These are phyloP conservation scores for Santalum album DNA, from an alignment of 164 flowering plant genomes.

Conservation along the genomic window DNA sequence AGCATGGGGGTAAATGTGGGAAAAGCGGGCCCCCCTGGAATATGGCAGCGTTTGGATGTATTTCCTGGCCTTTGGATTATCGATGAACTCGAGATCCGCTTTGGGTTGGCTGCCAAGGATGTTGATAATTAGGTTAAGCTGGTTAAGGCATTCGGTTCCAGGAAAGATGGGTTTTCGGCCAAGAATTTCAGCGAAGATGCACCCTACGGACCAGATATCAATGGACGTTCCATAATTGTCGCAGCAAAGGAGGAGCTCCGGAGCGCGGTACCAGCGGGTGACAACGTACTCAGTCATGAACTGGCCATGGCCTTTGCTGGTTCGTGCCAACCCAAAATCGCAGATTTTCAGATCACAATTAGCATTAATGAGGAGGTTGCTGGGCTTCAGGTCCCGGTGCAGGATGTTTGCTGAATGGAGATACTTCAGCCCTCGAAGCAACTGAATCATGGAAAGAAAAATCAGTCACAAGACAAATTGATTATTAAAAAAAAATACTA, in stretches of 20 bases:
- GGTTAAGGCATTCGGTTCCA: conserved; percentile 22
- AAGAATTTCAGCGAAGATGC: conserved; percentile 25
- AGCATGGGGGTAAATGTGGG: conserved; percentile 16
- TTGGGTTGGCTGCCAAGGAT: conserved; percentile 18
- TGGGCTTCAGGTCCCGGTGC: conserved; percentile 8
- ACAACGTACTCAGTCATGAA: conserved; percentile 20
- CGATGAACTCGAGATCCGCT: conserved; percentile 16
- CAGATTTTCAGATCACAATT: conserved; percentile 23
- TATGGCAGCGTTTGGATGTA: conserved; percentile 11
- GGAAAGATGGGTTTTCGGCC: conserved; percentile 25
- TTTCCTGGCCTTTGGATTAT: conserved; percentile 14
- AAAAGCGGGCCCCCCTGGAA: conserved; percentile 11
- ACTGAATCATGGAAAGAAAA: not conserved
- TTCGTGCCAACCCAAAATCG: conserved; percentile 26
- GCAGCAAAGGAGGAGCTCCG: conserved; percentile 17
- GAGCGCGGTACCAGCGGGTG: conserved; percentile 3
- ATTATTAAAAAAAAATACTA: too few species aligned
- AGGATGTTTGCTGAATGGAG: conserved; percentile 1
- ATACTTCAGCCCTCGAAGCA: conserved; percentile 4
- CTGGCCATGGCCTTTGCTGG: conserved; percentile 15
- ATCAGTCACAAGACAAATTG: too few species aligned
- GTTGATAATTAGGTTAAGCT: conserved; percentile 19
- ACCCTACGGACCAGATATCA: conserved; percentile 28
- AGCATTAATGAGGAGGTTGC: conserved; percentile 21
- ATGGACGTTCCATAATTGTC: conserved; percentile 20